Percentiles rank a stretch among this genome's conserved stretches.
These are phyloP conservation scores for Solanum piurae DNA, from an alignment of 257 asterid genomes.

Conservation along the genomic window DNA sequence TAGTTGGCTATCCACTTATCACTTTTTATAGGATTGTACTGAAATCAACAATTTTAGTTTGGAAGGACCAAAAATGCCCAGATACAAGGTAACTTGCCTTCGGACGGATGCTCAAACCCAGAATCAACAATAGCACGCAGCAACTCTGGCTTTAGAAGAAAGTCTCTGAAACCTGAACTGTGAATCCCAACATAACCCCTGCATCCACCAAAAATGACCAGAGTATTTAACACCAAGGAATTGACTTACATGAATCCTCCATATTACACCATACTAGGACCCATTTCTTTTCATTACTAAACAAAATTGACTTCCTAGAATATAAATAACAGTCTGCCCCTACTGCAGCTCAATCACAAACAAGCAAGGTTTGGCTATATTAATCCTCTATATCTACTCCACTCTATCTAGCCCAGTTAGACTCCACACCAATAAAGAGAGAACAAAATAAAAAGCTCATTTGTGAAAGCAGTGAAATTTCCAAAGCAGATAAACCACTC, in stretches of 20 bases:
- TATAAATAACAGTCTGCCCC: not conserved
- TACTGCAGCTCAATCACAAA: not conserved
- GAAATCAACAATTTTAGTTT: not conserved
- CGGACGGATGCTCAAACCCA: slow-evolving; percentile 46
- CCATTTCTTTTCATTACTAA: not conserved
- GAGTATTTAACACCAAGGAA: not conserved
- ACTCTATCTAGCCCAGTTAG: not conserved
- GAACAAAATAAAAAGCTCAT: not conserved
- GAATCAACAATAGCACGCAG: slow-evolving; percentile 39
- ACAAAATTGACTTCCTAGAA: not conserved
- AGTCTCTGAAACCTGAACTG: slow-evolving; percentile 45
- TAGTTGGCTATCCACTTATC: not conserved
- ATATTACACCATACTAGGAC: not conserved
- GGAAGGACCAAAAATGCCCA: not conserved
- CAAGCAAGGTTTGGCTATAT: not conserved
- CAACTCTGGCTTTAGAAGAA: slow-evolving; percentile 39
- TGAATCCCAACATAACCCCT: slow-evolving; percentile 42
- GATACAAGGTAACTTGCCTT: slow-evolving; percentile 25
- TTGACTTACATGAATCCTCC: not conserved
- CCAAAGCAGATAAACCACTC: not conserved
- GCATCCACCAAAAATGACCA: not conserved
- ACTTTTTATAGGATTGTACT: not conserved
- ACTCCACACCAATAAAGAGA: not conserved
- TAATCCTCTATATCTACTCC: not conserved
- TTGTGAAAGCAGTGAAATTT: not conserved